phyloP scores from a whole-genome alignment of 192 early-diverging fungal species.

The Allomyces macrogynus region DNA sequence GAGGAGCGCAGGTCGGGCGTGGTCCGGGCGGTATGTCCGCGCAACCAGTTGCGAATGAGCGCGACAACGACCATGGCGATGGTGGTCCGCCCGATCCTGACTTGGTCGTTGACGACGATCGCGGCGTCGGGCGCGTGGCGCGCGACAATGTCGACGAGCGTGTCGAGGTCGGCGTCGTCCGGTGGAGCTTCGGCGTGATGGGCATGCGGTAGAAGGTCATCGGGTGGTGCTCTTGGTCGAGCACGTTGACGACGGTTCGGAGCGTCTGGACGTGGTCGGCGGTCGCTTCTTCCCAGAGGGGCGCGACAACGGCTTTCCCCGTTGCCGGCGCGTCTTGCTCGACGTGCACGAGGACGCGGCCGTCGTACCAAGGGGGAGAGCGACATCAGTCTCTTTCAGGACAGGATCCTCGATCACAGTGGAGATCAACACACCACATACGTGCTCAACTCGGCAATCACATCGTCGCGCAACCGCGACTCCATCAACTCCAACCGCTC shows the following conservation, averaged over 20 bases:
- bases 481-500: conserved; percentile 31
- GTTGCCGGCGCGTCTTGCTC: conserved; percentile 10
- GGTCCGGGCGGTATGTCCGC: conserved; percentile 1
- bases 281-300: conserved; percentile 38
- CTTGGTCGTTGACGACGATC: conserved; percentile 41
- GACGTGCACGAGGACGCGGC: conserved; percentile 27
- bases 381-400: no score
- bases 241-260: conserved; percentile 20
- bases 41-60: conserved; percentile 20
- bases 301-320: conserved; percentile 16
- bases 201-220: conserved; percentile 33
- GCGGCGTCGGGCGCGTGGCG: conserved; percentile 14
- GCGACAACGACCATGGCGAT: conserved; percentile 19
- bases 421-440: conserved; percentile 5
- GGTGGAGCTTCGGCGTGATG: conserved; percentile 37
- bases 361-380: conserved; percentile 6
- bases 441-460: conserved; percentile 18
- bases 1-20: neutral
- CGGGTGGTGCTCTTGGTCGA: conserved; percentile 1
- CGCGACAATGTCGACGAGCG: conserved; percentile 21
- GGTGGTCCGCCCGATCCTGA: conserved; percentile 40
- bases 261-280: conserved; percentile 27
- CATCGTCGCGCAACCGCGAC: conserved; percentile 28
- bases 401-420: no score
- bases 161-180: conserved; percentile 29